Evolutionary conservation across 2,329 filamentous ascomycete genomes (phyloP).

Genomic region (Dothiorella sarmentorum): DNA sequence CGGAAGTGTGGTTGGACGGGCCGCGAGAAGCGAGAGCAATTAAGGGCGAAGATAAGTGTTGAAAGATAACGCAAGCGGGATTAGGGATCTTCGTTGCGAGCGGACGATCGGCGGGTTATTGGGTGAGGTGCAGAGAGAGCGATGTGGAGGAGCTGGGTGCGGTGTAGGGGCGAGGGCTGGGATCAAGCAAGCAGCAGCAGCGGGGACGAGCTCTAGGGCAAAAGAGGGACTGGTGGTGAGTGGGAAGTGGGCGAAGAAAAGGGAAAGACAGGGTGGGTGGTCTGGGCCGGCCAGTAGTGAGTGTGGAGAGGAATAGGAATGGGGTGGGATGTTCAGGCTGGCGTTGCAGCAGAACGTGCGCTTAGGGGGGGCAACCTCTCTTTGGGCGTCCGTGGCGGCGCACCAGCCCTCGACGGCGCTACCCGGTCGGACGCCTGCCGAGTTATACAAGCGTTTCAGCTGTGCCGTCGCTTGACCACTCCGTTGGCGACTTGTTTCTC

Average conservation of each 20-base stretch:
- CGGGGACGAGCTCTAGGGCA: constrained; percentile 1
- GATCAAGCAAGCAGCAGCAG: not conserved
- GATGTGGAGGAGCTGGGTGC: not conserved
- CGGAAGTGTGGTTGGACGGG: constrained; percentile 5
- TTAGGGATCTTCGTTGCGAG: not conserved
- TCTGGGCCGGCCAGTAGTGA: constrained; percentile 7
- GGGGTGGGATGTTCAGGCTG: not conserved
- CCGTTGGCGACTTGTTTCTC: not conserved
- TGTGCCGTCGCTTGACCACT: not conserved
- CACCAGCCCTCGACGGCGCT: not conserved
- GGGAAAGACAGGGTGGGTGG: constrained; percentile 6
- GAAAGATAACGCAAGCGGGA: not conserved
- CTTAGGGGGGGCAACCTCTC: not conserved
- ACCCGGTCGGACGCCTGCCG: not conserved
- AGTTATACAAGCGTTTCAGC: not conserved
- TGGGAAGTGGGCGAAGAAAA: constrained; percentile 10
- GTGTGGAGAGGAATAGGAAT: constrained; percentile 4
- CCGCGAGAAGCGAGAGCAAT: constrained; percentile 9
- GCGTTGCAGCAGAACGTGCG: constrained; percentile 7
- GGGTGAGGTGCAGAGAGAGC: not conserved
- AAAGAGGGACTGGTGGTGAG: constrained; percentile 14
- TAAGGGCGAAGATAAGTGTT: constrained; percentile 3
- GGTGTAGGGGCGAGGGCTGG: not conserved
- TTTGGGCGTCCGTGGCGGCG: not conserved
- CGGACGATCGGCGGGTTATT: not conserved